These are phyloP conservation scores for Sporothrix inflata DNA, from an alignment of 2,329 filamentous ascomycete species.

Conservation along the genomic window DNA sequence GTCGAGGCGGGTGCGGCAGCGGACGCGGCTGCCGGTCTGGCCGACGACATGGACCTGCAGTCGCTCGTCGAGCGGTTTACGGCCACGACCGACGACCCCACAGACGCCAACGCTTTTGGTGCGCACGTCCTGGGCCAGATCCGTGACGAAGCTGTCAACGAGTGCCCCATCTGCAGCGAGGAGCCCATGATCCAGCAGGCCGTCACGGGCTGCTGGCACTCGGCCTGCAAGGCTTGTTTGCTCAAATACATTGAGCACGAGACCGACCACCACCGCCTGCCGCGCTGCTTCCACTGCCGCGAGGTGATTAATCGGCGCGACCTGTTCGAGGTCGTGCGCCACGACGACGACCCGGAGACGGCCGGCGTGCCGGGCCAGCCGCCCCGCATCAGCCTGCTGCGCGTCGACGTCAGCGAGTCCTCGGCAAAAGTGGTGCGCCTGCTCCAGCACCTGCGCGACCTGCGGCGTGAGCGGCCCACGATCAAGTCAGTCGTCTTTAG, in stretches of 20 bases:
- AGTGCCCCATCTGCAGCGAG: conserved; percentile 93
- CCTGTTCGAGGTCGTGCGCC: conserved; percentile 87
- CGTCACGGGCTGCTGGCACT: conserved; percentile 97
- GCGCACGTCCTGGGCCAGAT: conserved; percentile 89
- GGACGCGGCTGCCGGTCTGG: conserved; percentile 78
- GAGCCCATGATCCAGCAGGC: conserved; percentile 94
- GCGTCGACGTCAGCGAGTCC: conserved; percentile 66
- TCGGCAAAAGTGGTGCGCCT: conserved; percentile 88
- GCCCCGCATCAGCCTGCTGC: conserved; percentile 62
- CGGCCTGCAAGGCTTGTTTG: conserved; percentile 92
- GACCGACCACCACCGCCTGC: conserved; percentile 71
- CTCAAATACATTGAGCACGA: conserved; percentile 88
- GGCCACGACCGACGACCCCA: conserved; percentile 63
- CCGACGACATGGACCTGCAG: conserved; percentile 94
- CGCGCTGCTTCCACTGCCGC: conserved; percentile 89
- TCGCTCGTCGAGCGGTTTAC: conserved; percentile 85
- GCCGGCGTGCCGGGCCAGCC: conserved; percentile 43
- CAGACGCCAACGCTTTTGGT: conserved; percentile 73
- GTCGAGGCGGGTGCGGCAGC: conserved; percentile 77
- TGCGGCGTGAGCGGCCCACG: conserved; percentile 66
- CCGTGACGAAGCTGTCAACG: conserved; percentile 81
- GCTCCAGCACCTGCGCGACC: conserved; percentile 70
- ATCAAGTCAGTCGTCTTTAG: conserved; percentile 94
- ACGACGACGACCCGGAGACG: conserved; percentile 61
- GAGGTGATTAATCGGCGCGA: conserved; percentile 80